These are phyloP conservation scores for Trametes coccinea DNA, from an alignment of 768 basidiomycete species.

Conservation along the genomic window DNA sequence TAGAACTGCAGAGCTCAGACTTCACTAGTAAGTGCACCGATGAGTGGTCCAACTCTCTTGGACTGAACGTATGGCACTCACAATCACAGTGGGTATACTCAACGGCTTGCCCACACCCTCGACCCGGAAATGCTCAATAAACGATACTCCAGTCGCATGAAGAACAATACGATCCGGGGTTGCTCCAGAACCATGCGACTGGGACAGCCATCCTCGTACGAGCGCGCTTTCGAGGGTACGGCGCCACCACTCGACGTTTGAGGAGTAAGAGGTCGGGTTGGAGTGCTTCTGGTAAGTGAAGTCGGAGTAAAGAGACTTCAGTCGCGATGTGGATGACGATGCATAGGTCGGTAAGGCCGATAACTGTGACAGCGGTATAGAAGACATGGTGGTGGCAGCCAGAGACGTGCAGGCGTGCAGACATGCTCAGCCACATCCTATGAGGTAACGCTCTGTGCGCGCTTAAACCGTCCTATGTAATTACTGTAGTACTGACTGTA, in stretches of 20 bases:
- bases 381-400: constrained; percentile 22
- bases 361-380: constrained; percentile 22
- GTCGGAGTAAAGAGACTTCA: constrained; percentile 86
- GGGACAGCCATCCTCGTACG: constrained; percentile 53
- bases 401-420: neutral
- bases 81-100: constrained; percentile 68
- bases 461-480: neutral
- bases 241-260: constrained; percentile 90
- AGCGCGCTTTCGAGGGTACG: constrained; percentile 61
- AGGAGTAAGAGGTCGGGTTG: constrained; percentile 79
- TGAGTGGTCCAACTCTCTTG: constrained; percentile 24
- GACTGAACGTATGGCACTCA: constrained; percentile 44
- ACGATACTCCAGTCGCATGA: constrained; percentile 45
- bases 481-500: too few relatives aligned
- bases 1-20: constrained; percentile 60
- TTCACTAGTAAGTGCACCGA: constrained; percentile 51
- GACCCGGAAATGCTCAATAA: constrained; percentile 62
- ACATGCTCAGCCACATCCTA: neutral
- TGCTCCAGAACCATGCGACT: constrained; percentile 9
- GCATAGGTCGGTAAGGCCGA: constrained; percentile 47
- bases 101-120: constrained; percentile 77
- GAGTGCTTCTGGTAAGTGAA: constrained; percentile 80
- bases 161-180: constrained; percentile 57
- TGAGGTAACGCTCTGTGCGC: neutral
- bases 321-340: constrained; percentile 49